A percentile compares a stretch with the other conserved stretches of the same genome.
Evolutionary conservation across 2,329 filamentous ascomycete species (phyloP).

Genomic region (Neofusicoccum sp.): DNA sequence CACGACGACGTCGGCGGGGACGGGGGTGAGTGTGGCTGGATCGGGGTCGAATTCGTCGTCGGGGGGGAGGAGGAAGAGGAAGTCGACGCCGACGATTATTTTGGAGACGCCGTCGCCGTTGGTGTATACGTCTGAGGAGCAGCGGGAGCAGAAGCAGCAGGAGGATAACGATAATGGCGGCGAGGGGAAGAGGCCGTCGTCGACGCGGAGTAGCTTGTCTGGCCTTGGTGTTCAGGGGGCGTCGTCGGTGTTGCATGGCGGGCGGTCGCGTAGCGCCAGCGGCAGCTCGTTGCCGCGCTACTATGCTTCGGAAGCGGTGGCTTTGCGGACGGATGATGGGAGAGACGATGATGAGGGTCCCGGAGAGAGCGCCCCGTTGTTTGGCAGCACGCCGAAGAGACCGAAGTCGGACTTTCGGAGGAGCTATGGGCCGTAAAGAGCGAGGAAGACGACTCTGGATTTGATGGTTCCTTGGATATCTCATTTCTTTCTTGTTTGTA

Average conservation of each 20-base stretch:
- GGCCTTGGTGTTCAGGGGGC: neutral
- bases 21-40: neutral
- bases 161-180: neutral
- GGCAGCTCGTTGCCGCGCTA: conserved; percentile 6
- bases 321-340: conserved; percentile 1
- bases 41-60: neutral
- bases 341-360: neutral
- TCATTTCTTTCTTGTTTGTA: neutral
- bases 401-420: neutral
- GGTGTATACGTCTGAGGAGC: neutral
- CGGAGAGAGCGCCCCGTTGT: neutral
- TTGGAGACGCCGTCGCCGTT: conserved; percentile 10
- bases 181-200: neutral
- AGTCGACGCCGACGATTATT: conserved; percentile 13
- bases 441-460: no score
- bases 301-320: conserved; percentile 6
- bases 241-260: neutral
- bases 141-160: neutral
- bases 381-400: neutral
- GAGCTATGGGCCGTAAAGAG: conserved; percentile 8
- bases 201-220: neutral
- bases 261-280: conserved; percentile 2
- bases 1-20: neutral
- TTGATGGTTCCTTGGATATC: neutral
- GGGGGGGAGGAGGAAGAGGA: neutral